Evolutionary conservation across 495 filamentous ascomycete species (phyloP).

Genomic region (Tuber microsphaerosporum): DNA sequence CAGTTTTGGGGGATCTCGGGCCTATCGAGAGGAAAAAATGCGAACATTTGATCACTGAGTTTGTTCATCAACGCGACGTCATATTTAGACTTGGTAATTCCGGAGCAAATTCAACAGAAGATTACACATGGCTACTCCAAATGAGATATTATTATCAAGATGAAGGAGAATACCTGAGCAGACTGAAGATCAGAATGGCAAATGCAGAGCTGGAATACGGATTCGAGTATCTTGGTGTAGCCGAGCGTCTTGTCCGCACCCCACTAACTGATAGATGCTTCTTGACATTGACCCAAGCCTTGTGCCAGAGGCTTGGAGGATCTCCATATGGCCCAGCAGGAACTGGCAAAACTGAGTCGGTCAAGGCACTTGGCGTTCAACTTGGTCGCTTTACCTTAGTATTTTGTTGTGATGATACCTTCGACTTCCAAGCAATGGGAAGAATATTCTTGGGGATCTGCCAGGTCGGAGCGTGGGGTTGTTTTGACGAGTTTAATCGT

Average conservation of each 20-base stretch:
- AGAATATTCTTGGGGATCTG: constrained; percentile 99
- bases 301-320: constrained; percentile 88
- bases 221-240: constrained; percentile 94
- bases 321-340: constrained; percentile 96
- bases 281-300: constrained; percentile 89
- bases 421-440: constrained; percentile 99
- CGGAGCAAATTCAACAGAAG: constrained; percentile 67
- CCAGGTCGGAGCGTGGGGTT: constrained; percentile 98
- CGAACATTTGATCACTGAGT: constrained; percentile 97
- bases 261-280: constrained; percentile 97
- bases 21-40: constrained; percentile 85
- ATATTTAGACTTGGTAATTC: constrained; percentile 73
- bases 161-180: constrained; percentile 72
- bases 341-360: constrained; percentile 98
- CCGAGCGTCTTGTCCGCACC: constrained; percentile 89
- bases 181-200: constrained; percentile 89
- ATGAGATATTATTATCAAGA: constrained; percentile 90
- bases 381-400: constrained; percentile 95
- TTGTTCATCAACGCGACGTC: constrained; percentile 89
- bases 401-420: constrained; percentile 98
- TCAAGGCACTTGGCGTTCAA: constrained; percentile 93
- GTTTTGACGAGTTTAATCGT: constrained; percentile 99
- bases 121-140: constrained; percentile 90
- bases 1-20: constrained; percentile 86
- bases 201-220: constrained; percentile 93